A percentile compares a stretch with the other conserved stretches of the same genome.
Evolutionary conservation across 2,329 filamentous ascomycete genomes (phyloP).

Genomic region (Cladophialophora yegresii): DNA sequence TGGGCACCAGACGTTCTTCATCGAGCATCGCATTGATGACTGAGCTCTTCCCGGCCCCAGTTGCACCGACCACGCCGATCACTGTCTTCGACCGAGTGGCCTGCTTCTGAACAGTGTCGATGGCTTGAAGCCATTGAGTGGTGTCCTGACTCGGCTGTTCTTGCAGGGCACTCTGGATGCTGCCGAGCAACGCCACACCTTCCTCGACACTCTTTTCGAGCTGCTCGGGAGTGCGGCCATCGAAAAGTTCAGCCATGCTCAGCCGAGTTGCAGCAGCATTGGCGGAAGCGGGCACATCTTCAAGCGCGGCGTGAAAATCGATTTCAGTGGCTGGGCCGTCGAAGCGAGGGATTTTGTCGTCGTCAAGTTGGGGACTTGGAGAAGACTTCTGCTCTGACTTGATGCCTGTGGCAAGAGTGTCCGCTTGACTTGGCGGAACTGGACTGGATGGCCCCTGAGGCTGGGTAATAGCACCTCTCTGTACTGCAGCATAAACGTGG

Average conservation of each 20-base stretch:
- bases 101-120: conserved; percentile 47
- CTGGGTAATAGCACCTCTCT: background rate
- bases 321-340: background rate
- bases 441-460: background rate
- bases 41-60: conserved; percentile 63
- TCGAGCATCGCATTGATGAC: conserved; percentile 66
- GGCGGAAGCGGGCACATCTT: background rate
- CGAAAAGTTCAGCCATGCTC: conserved; percentile 25
- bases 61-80: conserved; percentile 62
- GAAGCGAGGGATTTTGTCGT: background rate
- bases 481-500: background rate
- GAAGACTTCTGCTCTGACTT: background rate
- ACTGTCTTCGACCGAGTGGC: conserved; percentile 44
- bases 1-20: conserved; percentile 59
- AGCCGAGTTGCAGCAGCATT: background rate
- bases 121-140: conserved; percentile 47
- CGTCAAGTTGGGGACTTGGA: background rate
- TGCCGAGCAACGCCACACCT: conserved; percentile 43
- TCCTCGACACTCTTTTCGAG: conserved; percentile 42
- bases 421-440: background rate
- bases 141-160: conserved; percentile 38
- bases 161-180: conserved; percentile 41
- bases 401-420: background rate
- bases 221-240: conserved; percentile 22
- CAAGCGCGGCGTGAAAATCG: background rate